A percentile compares a stretch with the other conserved stretches of the same genome.
phyloP scores from a whole-genome alignment of 805 yeast species.

The Wickerhamomyces ciferrii region DNA sequence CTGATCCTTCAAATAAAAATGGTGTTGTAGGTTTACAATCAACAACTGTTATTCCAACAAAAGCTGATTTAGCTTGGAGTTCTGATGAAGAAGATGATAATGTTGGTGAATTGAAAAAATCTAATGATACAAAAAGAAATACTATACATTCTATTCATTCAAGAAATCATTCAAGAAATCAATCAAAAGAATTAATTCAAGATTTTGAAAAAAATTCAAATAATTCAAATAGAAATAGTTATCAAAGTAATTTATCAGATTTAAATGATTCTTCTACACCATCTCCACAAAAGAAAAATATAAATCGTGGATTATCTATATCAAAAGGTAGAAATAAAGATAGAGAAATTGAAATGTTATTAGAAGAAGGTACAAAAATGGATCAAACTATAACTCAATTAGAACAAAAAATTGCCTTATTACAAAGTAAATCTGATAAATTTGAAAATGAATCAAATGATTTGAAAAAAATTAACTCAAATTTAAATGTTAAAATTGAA shows the following conservation, averaged over 20 bases:
- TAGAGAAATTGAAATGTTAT: slow-evolving; percentile 37
- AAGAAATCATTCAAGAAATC: background rate
- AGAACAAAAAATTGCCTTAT: slow-evolving; percentile 24
- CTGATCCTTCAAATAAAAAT: slow-evolving; percentile 5
- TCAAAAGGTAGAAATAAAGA: slow-evolving; percentile 26
- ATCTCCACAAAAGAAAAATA: slow-evolving; percentile 4
- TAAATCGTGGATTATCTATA: slow-evolving; percentile 19
- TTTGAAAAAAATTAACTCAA: slow-evolving; percentile 15
- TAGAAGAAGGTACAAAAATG: slow-evolving; percentile 45
- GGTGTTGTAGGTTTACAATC: slow-evolving; percentile 43
- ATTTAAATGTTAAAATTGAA: slow-evolving; percentile 12
- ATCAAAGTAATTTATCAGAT: background rate
- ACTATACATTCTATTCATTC: background rate
- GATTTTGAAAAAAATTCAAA: background rate
- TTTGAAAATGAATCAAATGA: slow-evolving; percentile 17
- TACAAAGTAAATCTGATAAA: slow-evolving; percentile 22
- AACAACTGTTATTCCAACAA: slow-evolving; percentile 75
- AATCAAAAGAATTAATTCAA: background rate
- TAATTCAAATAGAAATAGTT: background rate
- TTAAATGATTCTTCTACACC: slow-evolving; percentile 1
- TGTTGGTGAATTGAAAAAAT: background rate
- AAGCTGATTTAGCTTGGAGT: slow-evolving; percentile 83
- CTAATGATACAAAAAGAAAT: background rate
- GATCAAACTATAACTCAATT: slow-evolving; percentile 36
- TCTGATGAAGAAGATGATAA: slow-evolving; percentile 70